Base-by-base conservation (phyloP, 164 flowering plant species). In the Macadamia tetraphylla region DNA sequence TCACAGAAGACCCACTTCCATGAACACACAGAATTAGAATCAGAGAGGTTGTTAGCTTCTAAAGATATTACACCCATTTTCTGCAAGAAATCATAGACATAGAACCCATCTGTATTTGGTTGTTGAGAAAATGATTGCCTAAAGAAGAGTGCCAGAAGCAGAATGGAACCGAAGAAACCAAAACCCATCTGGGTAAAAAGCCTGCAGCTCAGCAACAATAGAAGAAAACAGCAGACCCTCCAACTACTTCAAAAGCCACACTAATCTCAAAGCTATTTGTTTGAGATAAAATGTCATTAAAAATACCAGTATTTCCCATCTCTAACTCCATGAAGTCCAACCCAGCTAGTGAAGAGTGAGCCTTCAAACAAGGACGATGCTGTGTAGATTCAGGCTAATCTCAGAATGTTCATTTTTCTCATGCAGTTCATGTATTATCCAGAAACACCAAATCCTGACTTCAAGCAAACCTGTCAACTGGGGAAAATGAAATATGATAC, bases 61-160 rank as follows among this genome's bases (percentile, higher is more conserved):
- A 80, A 73, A 58, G 86, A 72, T 13, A 23, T 65, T 23, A 80
- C 53, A 30, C 87, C 85, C 96, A 90, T 88, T 53, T 85, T 82
- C 70, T 81, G 71, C 42, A 92, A 67, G 71, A 92, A 88, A 44
- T 81, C 86, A 76, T 84, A 82, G 56, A 92, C 77, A 77, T 77
- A 90, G 73, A 60, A 88, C 74, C 70, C 89, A 84, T 92, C 94
- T 67, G 94, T 88, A 62, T 92, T 92, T 68, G 89, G 94, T 60
- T 81, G 72, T 74, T 90, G 90, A 74, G 81, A 81, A 66, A 71
- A n/a, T 55, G 63, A 73, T 64, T 78, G 81, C 77, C 72, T 75
- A 66, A 82, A 78, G 42, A 81, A 74, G 58, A 89, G 29, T 51
- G 84, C 10, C 6, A 87, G 78, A 71, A 82, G 46, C 74, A 87